Evolutionary conservation across 2,329 filamentous ascomycete genomes (phyloP), one percentile per base, ranked within the genome.

Genomic region (Xylaria sp.): DNA sequence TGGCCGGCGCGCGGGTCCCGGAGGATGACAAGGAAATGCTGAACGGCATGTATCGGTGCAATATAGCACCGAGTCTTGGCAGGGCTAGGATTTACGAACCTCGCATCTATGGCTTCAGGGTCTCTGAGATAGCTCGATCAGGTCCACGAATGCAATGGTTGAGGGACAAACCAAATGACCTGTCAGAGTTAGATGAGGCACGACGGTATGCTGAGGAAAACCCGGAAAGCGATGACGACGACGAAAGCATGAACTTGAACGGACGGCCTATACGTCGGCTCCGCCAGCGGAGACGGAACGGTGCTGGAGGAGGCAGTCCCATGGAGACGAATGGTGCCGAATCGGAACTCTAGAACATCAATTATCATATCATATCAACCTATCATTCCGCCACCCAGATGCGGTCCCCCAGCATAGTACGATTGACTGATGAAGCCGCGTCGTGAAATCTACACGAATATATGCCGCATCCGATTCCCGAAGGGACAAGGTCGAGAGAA

Each of bases 101-200:
- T 68, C 92, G 91, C 74, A 98, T 99, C 79, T 99, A 98, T 81
- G 96, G 96, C 32, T 99, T 99, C 84, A 89, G 92, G 70, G 96
- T 99, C 25, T 95, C 93, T 21, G 96, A 98, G 81, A 87, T 94
- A 66, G 93, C 96, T 50, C 90, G 92, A 73, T 94, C 93, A 27
- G 96, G 96, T 0, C 96, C 96, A 13, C 88, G 96, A 69, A 99
- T 99, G 96, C 94, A 94, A 79, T 99, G 96, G 96, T 84, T 99
- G 75, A 90, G 96, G 73, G 90, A 92, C 81, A 92, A 94, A 78
- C 96, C 96, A 0, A 84, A 85, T 16, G 89, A 97, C 76, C 85
- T 97, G 64, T 90, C 86, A 51, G 92, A 97, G 75, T 84, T 98
- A 59, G 94, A 99, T 78, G 96, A 99, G 82, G 85, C 87, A n/a